These are phyloP conservation scores for Suillus placidus DNA, from an alignment of 768 basidiomycete species.

Conservation along the genomic window DNA sequence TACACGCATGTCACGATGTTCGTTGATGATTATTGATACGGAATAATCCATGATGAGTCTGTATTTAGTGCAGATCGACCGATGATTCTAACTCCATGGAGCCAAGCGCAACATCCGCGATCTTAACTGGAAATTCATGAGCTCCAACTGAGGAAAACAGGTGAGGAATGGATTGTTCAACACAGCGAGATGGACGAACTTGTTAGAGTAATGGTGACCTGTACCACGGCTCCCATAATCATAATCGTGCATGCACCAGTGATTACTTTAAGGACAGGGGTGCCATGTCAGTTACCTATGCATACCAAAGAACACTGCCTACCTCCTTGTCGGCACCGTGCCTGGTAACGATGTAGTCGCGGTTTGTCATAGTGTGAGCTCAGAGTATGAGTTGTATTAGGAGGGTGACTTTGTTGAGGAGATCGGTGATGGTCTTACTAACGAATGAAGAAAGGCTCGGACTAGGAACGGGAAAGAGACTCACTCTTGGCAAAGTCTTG, in stretches of 20 bases:
- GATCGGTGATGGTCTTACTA: not conserved
- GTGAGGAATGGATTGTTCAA: not conserved
- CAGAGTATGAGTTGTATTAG: not conserved
- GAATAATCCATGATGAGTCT: not conserved
- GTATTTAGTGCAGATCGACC: not conserved
- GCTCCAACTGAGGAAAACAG: not conserved
- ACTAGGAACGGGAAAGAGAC: not conserved
- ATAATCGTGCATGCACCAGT: not conserved
- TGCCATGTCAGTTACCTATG: not conserved
- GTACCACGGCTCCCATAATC: not conserved
- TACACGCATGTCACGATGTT: not conserved
- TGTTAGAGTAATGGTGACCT: not conserved
- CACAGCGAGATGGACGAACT: not conserved
- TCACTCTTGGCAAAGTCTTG: no score
- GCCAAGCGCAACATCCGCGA: not conserved
- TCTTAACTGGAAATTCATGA: not conserved
- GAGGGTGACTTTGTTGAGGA: not conserved
- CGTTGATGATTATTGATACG: not conserved
- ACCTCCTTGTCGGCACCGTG: not conserved
- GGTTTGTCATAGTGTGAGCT: not conserved
- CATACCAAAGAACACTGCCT: not conserved
- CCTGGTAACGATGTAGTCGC: not conserved
- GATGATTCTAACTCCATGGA: not conserved
- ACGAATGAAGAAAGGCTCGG: not conserved
- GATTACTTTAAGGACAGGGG: not conserved